Evolutionary conservation across 768 basidiomycete genomes (phyloP), one percentile per base, ranked within the genome.

Genomic region (Mycena filopes): DNA sequence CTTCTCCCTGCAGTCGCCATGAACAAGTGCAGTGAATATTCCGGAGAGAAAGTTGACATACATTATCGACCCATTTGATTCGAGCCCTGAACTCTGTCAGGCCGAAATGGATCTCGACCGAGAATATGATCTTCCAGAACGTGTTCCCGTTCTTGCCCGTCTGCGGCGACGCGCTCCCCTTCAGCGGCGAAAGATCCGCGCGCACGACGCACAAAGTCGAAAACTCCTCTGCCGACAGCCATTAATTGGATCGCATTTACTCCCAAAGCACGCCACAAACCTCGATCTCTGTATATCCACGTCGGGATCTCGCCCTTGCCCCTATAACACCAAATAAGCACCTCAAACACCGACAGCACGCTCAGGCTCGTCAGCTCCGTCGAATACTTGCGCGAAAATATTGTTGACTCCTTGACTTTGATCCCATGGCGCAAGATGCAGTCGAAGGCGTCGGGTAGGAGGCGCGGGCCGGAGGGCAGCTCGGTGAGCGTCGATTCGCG

Each of bases 121-220:
- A 90, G 75, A 94, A 94, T 20, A 94, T 88, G 63, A 94, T 92
- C 16, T 89, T 93, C 91, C 91, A 94, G 67, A 92, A 93, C 13
- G 83, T 87, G 78, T 88, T 91, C 54, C 90, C 88, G 48, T 83
- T 84, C 69, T 76, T 86, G 1, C 90, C 87, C 7, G 78, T 74
- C 72, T 92, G 93, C 1, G 92, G 79, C 68, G 87, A 85, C 1
- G 92, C 91, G 67, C 90, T 92, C 21, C 88, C 84, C 45, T 85
- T 88, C 54, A 94, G 78, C 12, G 88, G 86, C 0, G 92, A 93
- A 63, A 93, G 72, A 72, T 94, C 92, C 18, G 92, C 92, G 16
- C 89, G 88, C 21, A 94, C 92, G 36, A 91, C 84, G 73, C 91
- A 94, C 4, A 94, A 77, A 0, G 91, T 94, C 2, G 91, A 90